These are phyloP conservation scores for Salvia hispanica DNA, from an alignment of 257 asterid species.

Conservation along the genomic window DNA sequence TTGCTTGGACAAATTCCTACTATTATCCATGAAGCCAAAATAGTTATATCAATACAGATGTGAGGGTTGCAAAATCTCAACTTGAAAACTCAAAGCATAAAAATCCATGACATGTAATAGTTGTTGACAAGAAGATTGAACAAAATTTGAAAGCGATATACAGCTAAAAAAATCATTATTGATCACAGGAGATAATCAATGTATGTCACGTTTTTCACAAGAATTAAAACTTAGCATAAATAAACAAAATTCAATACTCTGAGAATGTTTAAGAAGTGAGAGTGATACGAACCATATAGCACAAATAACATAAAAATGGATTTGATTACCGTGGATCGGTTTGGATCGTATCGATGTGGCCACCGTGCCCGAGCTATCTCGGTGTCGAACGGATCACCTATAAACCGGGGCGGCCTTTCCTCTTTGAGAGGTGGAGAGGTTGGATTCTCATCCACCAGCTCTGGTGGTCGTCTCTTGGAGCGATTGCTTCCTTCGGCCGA, in stretches of 20 bases:
- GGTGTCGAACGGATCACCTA: slow-evolving; percentile 40
- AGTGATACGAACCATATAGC: too few species aligned
- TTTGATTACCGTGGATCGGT: slow-evolving; percentile 7
- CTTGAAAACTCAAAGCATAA: not conserved
- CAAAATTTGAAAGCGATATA: not conserved
- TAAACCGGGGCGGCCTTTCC: slow-evolving; percentile 13
- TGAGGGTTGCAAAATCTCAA: not conserved
- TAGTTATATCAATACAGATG: not conserved
- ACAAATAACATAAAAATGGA: too few species aligned
- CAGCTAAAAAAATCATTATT: too few species aligned
- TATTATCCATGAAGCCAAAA: slow-evolving; percentile 13
- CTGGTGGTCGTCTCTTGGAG: slow-evolving; percentile 3
- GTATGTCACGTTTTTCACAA: too few species aligned
- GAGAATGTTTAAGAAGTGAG: too few species aligned
- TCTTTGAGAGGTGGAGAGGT: slow-evolving; percentile 25
- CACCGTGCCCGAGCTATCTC: slow-evolving; percentile 52
- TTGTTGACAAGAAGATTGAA: not conserved
- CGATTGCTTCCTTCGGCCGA: not conserved
- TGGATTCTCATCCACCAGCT: slow-evolving; percentile 11
- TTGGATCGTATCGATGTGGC: slow-evolving; percentile 55
- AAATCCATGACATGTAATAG: not conserved
- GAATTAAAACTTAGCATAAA: too few species aligned
- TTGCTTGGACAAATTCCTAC: slow-evolving; percentile 47
- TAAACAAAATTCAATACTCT: not conserved
- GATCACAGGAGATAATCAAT: too few species aligned